These are phyloP conservation scores for Vitis hybrid DNA, from an alignment of 177 flowering plant species.

Conservation along the genomic window DNA sequence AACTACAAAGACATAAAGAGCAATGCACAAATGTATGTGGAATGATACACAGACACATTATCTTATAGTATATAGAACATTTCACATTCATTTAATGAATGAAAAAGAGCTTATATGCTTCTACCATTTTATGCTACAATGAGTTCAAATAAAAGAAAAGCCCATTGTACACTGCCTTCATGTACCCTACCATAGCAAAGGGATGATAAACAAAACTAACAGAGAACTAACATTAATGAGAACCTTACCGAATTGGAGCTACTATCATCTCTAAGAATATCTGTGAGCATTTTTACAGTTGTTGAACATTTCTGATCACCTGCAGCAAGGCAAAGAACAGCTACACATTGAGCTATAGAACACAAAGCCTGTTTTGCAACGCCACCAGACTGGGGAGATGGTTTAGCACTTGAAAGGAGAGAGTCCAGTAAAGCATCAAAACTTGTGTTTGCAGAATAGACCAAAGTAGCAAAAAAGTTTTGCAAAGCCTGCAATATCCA, in stretches of 20 bases:
- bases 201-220: not conserved
- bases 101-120: too few relatives aligned
- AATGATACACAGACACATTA: too few relatives aligned
- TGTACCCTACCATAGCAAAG: not conserved
- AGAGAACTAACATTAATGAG: not conserved
- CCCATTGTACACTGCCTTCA: not conserved
- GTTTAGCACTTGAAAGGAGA: conserved; percentile 90
- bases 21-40: too few relatives aligned
- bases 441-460: conserved; percentile 85
- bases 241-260: conserved; percentile 68
- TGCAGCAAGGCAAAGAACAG: conserved; percentile 98
- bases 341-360: conserved; percentile 97
- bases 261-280: conserved; percentile 76
- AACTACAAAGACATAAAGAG: too few relatives aligned
- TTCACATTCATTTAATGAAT: too few relatives aligned
- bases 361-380: conserved; percentile 89
- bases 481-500: conserved; percentile 72
- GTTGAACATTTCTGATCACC: conserved; percentile 87
- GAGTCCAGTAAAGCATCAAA: conserved; percentile 88
- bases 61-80: too few relatives aligned
- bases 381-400: conserved; percentile 88
- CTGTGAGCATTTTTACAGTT: conserved; percentile 86
- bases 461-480: conserved; percentile 80
- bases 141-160: not conserved
- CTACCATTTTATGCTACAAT: too few relatives aligned